Percentiles rank a stretch among this genome's conserved stretches.
phyloP scores from a whole-genome alignment of 2,329 filamentous ascomycete genomes.

The Parastagonospora nodorum region DNA sequence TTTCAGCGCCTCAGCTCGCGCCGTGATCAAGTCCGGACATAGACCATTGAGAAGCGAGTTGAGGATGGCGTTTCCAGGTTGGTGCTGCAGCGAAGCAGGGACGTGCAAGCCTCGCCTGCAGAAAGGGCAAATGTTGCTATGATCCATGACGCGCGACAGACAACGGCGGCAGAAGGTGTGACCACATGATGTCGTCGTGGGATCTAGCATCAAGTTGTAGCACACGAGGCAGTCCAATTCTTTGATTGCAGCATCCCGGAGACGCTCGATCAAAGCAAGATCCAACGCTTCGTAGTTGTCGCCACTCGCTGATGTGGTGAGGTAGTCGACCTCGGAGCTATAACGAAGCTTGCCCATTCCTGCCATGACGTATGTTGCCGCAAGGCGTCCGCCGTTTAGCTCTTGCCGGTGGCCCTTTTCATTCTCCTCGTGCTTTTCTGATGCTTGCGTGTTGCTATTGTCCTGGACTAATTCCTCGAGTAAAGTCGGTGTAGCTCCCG shows the following conservation, averaged over 20 bases:
- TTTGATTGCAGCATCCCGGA: slow-evolving; percentile 66
- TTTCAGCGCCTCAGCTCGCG: slow-evolving; percentile 61
- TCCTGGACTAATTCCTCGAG: slow-evolving; percentile 50
- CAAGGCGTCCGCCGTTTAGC: slow-evolving; percentile 63
- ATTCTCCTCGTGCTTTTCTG: slow-evolving; percentile 47
- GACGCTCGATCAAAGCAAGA: slow-evolving; percentile 56
- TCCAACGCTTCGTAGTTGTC: slow-evolving; percentile 54
- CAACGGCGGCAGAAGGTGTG: slow-evolving; percentile 89
- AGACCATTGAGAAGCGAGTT: slow-evolving; percentile 67
- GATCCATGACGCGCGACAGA: slow-evolving; percentile 75
- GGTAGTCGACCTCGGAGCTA: slow-evolving; percentile 61
- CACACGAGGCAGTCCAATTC: slow-evolving; percentile 91
- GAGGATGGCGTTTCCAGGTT: slow-evolving; percentile 67
- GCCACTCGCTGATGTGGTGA: slow-evolving; percentile 40
- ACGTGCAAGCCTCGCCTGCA: slow-evolving; percentile 71
- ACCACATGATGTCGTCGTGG: slow-evolving; percentile 82
- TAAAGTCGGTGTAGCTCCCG: slow-evolving; percentile 42
- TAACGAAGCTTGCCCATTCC: slow-evolving; percentile 64
- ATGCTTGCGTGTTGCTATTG: slow-evolving; percentile 32
- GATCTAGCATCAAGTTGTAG: slow-evolving; percentile 79
- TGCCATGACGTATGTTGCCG: slow-evolving; percentile 70
- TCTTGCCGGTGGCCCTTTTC: slow-evolving; percentile 45
- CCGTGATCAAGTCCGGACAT: slow-evolving; percentile 67
- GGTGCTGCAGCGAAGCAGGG: slow-evolving; percentile 54
- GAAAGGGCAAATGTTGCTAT: slow-evolving; percentile 77